A percentile compares a stretch with the other conserved stretches of the same genome.
Conservation (phyloP, 352 stramenopile species). For the Phytophthora boehmeriae region DNA sequence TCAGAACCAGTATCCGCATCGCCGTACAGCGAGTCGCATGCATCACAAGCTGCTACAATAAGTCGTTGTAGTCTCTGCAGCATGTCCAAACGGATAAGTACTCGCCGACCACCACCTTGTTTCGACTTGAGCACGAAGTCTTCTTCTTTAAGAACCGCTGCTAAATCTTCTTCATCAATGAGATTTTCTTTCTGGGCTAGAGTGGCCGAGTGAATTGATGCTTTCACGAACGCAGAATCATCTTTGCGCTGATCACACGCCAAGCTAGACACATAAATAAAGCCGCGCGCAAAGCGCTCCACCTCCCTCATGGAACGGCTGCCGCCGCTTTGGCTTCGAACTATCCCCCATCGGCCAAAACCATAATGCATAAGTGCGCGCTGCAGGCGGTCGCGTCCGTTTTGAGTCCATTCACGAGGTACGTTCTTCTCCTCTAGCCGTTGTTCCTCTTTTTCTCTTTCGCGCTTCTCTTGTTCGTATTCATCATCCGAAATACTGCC, state of each 20-base stretch:
- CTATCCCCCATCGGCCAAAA: constrained; percentile 88
- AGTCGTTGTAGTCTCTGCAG: constrained; percentile 75
- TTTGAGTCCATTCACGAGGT: constrained; percentile 86
- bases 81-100: constrained; percentile 89
- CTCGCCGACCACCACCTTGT: constrained; percentile 80
- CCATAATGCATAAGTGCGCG: constrained; percentile 90
- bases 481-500: constrained; percentile 74
- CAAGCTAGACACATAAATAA: constrained; percentile 86
- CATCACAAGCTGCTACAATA: constrained; percentile 60
- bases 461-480: constrained; percentile 46
- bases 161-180: constrained; percentile 77
- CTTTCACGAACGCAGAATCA: constrained; percentile 86
- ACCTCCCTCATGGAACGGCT: constrained; percentile 86
- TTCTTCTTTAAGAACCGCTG: constrained; percentile 83
- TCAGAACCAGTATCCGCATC: constrained; percentile 5
- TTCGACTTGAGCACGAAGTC: constrained; percentile 89
- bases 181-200: constrained; percentile 71
- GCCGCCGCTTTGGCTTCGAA: constrained; percentile 87
- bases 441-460: constrained; percentile 63
- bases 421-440: constrained; percentile 67
- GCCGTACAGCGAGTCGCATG: constrained; percentile 61
- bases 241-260: constrained; percentile 80
- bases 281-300: constrained; percentile 83
- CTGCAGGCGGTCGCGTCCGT: constrained; percentile 83
- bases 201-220: constrained; percentile 66